Base-by-base conservation (phyloP, 176 grass and related monocot species). In the Avena insularis region DNA sequence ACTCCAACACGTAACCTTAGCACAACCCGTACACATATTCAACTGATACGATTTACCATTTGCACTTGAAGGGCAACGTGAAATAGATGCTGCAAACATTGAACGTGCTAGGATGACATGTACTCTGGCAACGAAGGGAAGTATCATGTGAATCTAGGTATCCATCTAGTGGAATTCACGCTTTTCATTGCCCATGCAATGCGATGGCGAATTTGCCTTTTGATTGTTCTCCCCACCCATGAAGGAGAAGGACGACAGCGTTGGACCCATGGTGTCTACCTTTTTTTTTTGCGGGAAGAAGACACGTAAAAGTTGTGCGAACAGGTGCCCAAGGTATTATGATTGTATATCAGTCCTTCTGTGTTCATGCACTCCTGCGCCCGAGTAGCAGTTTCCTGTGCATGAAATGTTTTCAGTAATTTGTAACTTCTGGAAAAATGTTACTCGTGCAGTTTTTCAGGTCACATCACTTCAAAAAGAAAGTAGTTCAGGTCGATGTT, bases 171-270 rank as follows among this genome's bases (percentile, higher is more conserved):
- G 47, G 71, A 29, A 16, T 8, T 27, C 23, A 53, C 12, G 13
- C 72, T 75, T 75, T 50, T 9, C 47, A 31, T 17, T 53, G 72
- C 47, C 72, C 72, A 76, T 54, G 73, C 14, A 75, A 31, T 19
- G 73, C 66, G n/a, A 46, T 71, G 9, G 15, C 14, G 56, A 54
- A 25, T 56, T 56, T 35, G 75, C 75, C 51, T 17, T 77, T 6
- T 56, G 75, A 56, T 56, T 20, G 27, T 35, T 56, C 75, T 77
- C 27, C 50, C 16, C 50, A 36, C 20, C 14, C 49, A 56, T 56
- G 75, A 0, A 27, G 16, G 15, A 77, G 75, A 1, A 27, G 16
- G 15, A 77, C 50, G 75, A 77, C 27, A 77, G 27, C 75, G 16
- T 55, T 12, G 49, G 25, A 16, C 25, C 74, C 47, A 35, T 12